Evolutionary conservation across 1,139 yeast genomes (phyloP).

Genomic region (Magnusiomyces ingens): DNA sequence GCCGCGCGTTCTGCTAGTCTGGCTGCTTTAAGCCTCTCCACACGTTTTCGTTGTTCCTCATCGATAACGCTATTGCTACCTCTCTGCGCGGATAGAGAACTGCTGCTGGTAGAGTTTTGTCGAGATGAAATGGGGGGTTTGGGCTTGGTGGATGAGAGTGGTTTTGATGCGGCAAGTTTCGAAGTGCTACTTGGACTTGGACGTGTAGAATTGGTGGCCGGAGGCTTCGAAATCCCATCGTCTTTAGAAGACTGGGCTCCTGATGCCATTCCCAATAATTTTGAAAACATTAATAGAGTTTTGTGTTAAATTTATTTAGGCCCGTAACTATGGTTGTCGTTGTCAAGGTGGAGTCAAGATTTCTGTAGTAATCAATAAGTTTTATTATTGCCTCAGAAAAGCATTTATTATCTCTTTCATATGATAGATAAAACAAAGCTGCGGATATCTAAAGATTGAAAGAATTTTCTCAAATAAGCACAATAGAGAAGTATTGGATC

Average conservation of each 20-base stretch:
- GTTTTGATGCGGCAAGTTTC: not conserved
- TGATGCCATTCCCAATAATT: slow-evolving; percentile 8
- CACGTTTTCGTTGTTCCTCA: slow-evolving; percentile 25
- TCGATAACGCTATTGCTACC: slow-evolving; percentile 21
- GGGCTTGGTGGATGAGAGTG: not conserved
- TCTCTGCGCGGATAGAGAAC: slow-evolving; percentile 7
- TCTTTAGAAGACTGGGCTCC: not conserved
- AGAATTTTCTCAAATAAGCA: not conserved
- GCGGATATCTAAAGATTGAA: not conserved
- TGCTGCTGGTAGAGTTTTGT: not conserved
- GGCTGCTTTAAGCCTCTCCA: slow-evolving; percentile 29
- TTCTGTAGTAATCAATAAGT: not conserved
- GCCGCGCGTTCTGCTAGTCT: slow-evolving; percentile 18
- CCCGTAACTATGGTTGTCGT: no score
- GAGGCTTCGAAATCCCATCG: not conserved
- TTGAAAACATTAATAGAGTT: slow-evolving; percentile 3
- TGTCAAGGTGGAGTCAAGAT: no score
- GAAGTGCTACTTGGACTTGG: not conserved
- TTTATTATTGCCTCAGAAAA: not conserved
- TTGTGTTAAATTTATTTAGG: no score
- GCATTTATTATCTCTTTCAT: not conserved
- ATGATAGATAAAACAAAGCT: not conserved
- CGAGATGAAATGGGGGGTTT: not conserved
- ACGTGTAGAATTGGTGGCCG: not conserved
- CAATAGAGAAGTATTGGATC: not conserved